Evolutionary conservation across 495 filamentous ascomycete species (phyloP).

Genomic region (Penicillium nucicola): DNA sequence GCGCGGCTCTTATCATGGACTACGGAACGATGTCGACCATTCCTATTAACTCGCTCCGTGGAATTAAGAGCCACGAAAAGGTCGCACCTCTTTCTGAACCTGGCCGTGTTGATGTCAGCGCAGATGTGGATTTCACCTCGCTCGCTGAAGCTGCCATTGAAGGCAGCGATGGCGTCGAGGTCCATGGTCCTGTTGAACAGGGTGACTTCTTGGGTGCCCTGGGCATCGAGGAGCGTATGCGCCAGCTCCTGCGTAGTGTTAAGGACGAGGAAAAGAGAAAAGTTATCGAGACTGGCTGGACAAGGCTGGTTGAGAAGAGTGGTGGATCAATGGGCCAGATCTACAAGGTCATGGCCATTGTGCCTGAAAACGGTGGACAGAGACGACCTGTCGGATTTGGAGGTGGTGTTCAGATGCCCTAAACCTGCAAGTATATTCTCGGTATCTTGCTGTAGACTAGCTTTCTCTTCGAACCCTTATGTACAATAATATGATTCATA

Average conservation of each 20-base stretch:
- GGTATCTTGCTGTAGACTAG: neutral
- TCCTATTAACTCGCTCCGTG: slow-evolving; percentile 82
- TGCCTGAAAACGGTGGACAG: slow-evolving; percentile 73
- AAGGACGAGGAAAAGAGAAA: slow-evolving; percentile 50
- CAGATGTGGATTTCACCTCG: slow-evolving; percentile 87
- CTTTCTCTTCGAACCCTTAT: neutral
- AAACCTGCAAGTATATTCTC: neutral
- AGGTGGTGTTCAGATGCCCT: slow-evolving; percentile 53
- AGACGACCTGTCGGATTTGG: slow-evolving; percentile 89
- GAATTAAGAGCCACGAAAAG: slow-evolving; percentile 69
- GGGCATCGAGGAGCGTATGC: slow-evolving; percentile 77
- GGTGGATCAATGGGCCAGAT: slow-evolving; percentile 85
- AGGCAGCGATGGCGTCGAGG: slow-evolving; percentile 75
- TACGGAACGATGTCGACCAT: slow-evolving; percentile 80
- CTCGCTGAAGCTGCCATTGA: slow-evolving; percentile 76
- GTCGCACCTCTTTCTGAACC: slow-evolving; percentile 75
- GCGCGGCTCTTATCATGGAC: slow-evolving; percentile 88
- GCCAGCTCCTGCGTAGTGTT: slow-evolving; percentile 55
- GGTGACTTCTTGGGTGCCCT: slow-evolving; percentile 71
- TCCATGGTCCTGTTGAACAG: slow-evolving; percentile 91
- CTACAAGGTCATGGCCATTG: slow-evolving; percentile 88
- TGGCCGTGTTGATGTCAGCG: slow-evolving; percentile 79
- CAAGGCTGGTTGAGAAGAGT: slow-evolving; percentile 72
- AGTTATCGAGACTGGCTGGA: slow-evolving; percentile 70
- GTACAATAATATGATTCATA: neutral